Evolutionary conservation across 2,329 filamentous ascomycete species (phyloP), one percentile per base, ranked within the genome.

Genomic region (Nannizziopsis barbatae): DNA sequence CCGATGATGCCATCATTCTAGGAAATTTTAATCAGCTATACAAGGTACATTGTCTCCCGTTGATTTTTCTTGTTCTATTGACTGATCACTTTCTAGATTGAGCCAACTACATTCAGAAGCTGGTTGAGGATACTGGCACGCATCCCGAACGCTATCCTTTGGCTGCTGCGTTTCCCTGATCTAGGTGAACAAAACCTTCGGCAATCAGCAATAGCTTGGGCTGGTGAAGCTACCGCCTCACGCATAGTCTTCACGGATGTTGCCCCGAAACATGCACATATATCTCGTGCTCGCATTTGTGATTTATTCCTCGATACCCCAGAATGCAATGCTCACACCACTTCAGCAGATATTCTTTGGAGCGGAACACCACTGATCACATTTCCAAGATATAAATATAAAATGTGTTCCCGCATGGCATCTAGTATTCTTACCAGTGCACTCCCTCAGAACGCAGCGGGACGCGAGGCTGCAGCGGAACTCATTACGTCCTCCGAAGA

Each of bases 11-110:
- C 15, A 81, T 98, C 58, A 95, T 98, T 58, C 75, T 98, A 50
- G 92, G 87, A 5, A 98, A 98, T 66, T 98, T 98, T 69, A 98
- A 98, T 62, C 92, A 98, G 65, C 73, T 98, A 30, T 98, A 98
- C 71, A 98, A 98, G 80, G 89, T 92, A 72, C 55, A 73, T 32
- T 35, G 22, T 43, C 18, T 14, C 5, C 6, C 14, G 1, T 12
- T 12, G 7, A 15, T 31, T 12, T 45, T 39, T 47, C 46, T 1
- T 46, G 30, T 10, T 46, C 42, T 8, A 48, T 27, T 45, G 31
- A 40, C 39, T 20, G 32, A 45, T 14, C 30, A 15, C 37, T 12
- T 22, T 36, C 1, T 14, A 95, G 88, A 96, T 98, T 66, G 92
- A 98, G 57, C 92, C 92, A 1, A 93, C 88, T 2, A 95, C 88